Evolutionary conservation across 306 rosid species (phyloP), one percentile per base, ranked within the genome.

Genomic region (Malus orientalis): DNA sequence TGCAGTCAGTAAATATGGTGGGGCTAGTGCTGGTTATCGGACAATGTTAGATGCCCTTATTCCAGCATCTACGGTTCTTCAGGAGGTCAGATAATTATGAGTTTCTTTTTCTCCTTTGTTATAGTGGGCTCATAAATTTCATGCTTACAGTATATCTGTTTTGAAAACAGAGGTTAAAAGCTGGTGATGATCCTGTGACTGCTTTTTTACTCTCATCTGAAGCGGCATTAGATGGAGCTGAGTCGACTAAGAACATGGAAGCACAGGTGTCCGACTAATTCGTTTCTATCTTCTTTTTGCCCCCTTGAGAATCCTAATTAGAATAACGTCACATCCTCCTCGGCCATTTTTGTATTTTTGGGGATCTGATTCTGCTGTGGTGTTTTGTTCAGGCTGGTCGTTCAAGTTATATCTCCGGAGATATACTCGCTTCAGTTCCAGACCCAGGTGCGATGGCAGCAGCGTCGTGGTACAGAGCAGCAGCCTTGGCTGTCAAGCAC

Each of bases 371-470:
- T 20, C 23, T n/a, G 27, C 25, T 25, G 40, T 67, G 72, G 33
- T 55, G 30, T 59, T 20, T 69, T 73, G 23, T 84, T 88, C 77
- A 95, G 98, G 97, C 98, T 67, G 98, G 98, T 40, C 96, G 98
- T 42, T 83, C 98, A 44, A 81, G 89, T 22, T 92, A 91, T 67
- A 82, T 92, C 27, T 51, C 91, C 20, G 86, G 69, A n/a, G 98
- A 91, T 76, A 79, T 71, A 36, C 96, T 90, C 30, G 82, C 93
- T 38, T 75, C 96, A 19, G 90, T 89, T 74, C 97, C 99, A 12
- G 99, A 96, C 71, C 99, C 99, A 3, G 99, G 99, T 63, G 99
- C 99, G 33, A 89, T 92, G 96, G 99, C 96, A 70, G 97, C 84
- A 4, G 98, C 97, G 0, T 25, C 97, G 8, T 96, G 99, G 99